phyloP scores from a whole-genome alignment of 1,284 basidiomycete genomes.

The Phylloboletellus chloephorus region DNA sequence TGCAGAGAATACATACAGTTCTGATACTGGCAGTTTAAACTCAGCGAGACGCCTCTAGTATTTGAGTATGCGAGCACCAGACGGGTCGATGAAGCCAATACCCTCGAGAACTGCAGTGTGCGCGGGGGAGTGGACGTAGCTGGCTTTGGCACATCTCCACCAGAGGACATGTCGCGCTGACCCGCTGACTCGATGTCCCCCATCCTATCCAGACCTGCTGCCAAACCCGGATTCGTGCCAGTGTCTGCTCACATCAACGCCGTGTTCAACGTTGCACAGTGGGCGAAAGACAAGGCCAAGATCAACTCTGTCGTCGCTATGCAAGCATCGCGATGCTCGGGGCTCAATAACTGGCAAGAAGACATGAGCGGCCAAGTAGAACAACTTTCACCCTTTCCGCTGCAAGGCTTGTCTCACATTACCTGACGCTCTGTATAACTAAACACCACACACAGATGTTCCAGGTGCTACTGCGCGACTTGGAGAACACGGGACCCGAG shows the following conservation, averaged over 20 bases:
- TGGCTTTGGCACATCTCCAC: too few relatives aligned
- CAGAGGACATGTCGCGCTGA: too few relatives aligned
- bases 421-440: background rate
- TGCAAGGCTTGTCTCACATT: constrained; percentile 12
- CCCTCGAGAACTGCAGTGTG: too few relatives aligned
- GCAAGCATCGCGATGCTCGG: constrained; percentile 1
- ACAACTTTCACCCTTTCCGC: constrained; percentile 9
- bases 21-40: constrained; percentile 5
- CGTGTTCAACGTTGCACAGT: constrained; percentile 11
- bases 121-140: too few relatives aligned
- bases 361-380: constrained; percentile 17
- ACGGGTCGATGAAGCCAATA: too few relatives aligned
- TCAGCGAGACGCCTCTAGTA: constrained; percentile 7
- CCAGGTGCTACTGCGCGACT: constrained; percentile 16
- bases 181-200: too few relatives aligned
- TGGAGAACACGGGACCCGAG: constrained; percentile 15
- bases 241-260: constrained; percentile 11
- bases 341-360: constrained; percentile 15
- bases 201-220: background rate
- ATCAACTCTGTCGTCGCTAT: constrained; percentile 16
- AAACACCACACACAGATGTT: constrained; percentile 12
- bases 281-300: constrained; percentile 12
- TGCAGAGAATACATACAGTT: background rate
- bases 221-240: constrained; percentile 13
- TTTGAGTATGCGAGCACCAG: too few relatives aligned